Percentiles rank a stretch among this genome's conserved stretches.
These are phyloP conservation scores for Oryza meridionalis DNA, from an alignment of 176 grass and related monocot genomes.

Conservation along the genomic window DNA sequence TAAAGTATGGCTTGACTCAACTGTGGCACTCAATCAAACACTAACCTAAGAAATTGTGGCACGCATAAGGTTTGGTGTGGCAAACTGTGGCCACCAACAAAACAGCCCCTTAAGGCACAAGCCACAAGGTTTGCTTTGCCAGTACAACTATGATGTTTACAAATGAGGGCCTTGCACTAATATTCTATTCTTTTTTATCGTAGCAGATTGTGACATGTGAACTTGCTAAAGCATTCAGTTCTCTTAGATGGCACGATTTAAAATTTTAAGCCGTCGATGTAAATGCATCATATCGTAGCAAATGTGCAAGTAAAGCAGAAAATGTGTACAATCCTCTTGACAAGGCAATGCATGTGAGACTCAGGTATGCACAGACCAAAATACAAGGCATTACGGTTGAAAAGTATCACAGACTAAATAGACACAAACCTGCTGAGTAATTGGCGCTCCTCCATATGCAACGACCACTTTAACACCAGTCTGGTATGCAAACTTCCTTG, in stretches of 20 bases:
- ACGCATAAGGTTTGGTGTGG: too few relatives aligned
- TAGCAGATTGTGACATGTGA: neutral
- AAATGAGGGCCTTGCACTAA: neutral
- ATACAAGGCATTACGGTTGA: neutral
- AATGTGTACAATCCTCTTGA: neutral
- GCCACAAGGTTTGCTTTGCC: neutral
- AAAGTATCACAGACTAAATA: neutral
- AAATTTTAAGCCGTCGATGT: neutral
- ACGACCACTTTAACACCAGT: slow-evolving; percentile 90
- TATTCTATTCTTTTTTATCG: neutral
- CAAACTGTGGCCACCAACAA: too few relatives aligned
- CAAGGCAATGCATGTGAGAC: neutral
- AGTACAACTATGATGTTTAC: neutral
- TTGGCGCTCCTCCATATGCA: slow-evolving; percentile 95
- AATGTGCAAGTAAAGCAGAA: neutral
- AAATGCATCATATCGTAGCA: neutral
- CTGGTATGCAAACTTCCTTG: slow-evolving; percentile 90
- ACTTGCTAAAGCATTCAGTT: neutral
- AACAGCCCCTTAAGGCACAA: neutral
- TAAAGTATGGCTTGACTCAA: too few relatives aligned
- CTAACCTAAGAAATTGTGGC: too few relatives aligned
- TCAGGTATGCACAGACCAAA: neutral
- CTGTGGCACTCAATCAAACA: too few relatives aligned
- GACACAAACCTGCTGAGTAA: slow-evolving; percentile 73
- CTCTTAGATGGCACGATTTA: neutral